These are phyloP conservation scores for Umbelopsis ramanniana DNA, from an alignment of 192 early-diverging fungal species.

Conservation along the genomic window DNA sequence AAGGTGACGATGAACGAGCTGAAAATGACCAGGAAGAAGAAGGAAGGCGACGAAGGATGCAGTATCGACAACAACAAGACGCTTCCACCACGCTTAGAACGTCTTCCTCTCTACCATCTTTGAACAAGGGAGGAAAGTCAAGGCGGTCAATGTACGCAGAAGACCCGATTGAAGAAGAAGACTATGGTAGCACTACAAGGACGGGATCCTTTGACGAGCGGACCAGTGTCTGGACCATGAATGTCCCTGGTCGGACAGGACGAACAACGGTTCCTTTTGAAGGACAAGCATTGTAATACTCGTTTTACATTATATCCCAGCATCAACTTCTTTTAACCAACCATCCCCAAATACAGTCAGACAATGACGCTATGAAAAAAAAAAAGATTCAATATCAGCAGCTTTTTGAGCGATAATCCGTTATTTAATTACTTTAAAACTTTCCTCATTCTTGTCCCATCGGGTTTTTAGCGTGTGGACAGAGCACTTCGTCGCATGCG, in stretches of 20 bases:
- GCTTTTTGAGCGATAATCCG: no score
- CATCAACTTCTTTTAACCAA: not conserved
- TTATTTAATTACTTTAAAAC: no score
- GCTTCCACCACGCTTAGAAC: conserved; percentile 31
- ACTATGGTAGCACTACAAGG: conserved; percentile 1
- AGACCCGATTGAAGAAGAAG: conserved; percentile 19
- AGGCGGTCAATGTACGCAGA: not conserved
- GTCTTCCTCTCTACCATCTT: conserved; percentile 40
- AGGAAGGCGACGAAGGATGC: conserved; percentile 20
- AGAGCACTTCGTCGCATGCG: not conserved
- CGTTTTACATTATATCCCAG: not conserved
- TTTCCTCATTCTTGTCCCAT: no score
- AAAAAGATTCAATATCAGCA: not conserved
- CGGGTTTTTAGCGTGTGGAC: no score
- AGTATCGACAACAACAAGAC: conserved; percentile 13
- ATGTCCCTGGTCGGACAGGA: conserved; percentile 22
- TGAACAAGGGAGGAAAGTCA: conserved; percentile 18
- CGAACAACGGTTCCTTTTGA: not conserved
- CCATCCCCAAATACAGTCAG: not conserved
- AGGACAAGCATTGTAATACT: conserved; percentile 7
- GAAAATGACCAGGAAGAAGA: conserved; percentile 18
- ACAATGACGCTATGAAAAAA: not conserved
- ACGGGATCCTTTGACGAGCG: conserved; percentile 6
- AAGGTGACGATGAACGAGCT: not conserved
- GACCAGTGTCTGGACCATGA: conserved; percentile 17